Percentiles rank a stretch among this genome's conserved stretches.
phyloP scores from a whole-genome alignment of 805 yeast species.

The Schwanniomyces pseudopolymorphus region DNA sequence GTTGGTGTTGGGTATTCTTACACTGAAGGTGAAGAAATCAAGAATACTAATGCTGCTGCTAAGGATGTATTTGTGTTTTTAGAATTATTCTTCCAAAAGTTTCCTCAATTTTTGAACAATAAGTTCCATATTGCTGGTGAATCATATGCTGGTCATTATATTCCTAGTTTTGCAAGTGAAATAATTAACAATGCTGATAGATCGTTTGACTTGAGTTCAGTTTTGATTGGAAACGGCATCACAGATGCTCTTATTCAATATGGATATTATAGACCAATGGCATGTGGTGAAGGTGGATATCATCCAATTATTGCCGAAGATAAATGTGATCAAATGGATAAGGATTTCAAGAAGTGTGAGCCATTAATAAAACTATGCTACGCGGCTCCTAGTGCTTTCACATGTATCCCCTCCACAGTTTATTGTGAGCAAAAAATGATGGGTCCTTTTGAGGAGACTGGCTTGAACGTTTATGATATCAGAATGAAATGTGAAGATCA shows the following conservation, averaged over 20 bases:
- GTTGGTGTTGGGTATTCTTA: slow-evolving; percentile 90
- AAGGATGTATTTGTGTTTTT: slow-evolving; percentile 84
- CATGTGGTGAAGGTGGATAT: slow-evolving; percentile 46
- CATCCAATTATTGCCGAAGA: slow-evolving; percentile 33
- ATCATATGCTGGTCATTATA: slow-evolving; percentile 91
- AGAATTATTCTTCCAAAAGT: slow-evolving; percentile 77
- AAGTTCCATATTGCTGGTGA: slow-evolving; percentile 91
- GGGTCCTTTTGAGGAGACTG: slow-evolving; percentile 43
- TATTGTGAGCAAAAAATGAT: slow-evolving; percentile 29
- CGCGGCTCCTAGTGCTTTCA: slow-evolving; percentile 26
- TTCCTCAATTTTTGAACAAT: slow-evolving; percentile 62
- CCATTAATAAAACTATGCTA: slow-evolving; percentile 31
- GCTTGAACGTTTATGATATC: slow-evolving; percentile 65
- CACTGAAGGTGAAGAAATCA: slow-evolving; percentile 58
- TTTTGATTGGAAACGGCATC: slow-evolving; percentile 46
- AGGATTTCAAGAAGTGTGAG: slow-evolving; percentile 34
- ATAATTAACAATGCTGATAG: slow-evolving; percentile 65
- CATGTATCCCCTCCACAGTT: slow-evolving; percentile 42
- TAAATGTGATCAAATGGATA: slow-evolving; percentile 34
- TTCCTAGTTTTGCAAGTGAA: slow-evolving; percentile 85
- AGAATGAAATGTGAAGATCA: slow-evolving; percentile 50
- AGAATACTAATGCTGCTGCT: slow-evolving; percentile 79
- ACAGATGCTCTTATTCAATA: slow-evolving; percentile 43
- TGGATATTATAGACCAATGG: slow-evolving; percentile 44
- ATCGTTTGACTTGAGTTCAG: slow-evolving; percentile 36